Conservation (phyloP, 192 early-diverging fungal species). For the Neocallimastix lanati region DNA sequence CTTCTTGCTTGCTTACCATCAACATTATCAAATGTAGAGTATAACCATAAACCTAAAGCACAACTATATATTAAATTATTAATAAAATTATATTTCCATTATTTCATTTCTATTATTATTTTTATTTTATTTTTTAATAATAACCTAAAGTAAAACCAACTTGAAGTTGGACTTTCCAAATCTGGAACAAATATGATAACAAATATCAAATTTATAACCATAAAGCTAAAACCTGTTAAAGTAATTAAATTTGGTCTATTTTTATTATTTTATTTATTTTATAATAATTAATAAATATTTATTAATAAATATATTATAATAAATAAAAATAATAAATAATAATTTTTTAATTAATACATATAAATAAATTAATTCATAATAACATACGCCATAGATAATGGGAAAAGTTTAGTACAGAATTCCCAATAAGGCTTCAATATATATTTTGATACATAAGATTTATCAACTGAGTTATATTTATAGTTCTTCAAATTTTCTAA, state of each 20-base stretch:
- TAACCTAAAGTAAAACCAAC: not conserved
- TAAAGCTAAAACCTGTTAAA: not conserved
- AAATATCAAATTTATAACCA: not conserved
- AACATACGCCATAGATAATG: not conserved
- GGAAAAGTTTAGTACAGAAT: not conserved
- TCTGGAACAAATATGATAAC: not conserved
- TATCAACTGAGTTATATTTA: not conserved
- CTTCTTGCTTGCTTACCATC: constrained; percentile 71
- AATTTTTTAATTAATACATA: no score
- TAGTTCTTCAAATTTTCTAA: not conserved
- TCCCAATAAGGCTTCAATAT: not conserved
- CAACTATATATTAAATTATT: no score
- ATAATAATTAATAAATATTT: no score
- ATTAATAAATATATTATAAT: no score
- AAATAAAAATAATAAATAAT: no score
- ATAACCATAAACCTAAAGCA: constrained; percentile 63
- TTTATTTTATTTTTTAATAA: no score
- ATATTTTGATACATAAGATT: not conserved
- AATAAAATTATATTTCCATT: no score
- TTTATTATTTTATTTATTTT: no score
- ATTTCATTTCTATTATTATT: no score
- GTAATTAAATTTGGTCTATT: not conserved
- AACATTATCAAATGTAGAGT: constrained; percentile 79
- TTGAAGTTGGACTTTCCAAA: not conserved
- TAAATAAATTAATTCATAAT: no score